These are phyloP conservation scores for Pluteus cervinus DNA, from an alignment of 768 basidiomycete species.

Conservation along the genomic window DNA sequence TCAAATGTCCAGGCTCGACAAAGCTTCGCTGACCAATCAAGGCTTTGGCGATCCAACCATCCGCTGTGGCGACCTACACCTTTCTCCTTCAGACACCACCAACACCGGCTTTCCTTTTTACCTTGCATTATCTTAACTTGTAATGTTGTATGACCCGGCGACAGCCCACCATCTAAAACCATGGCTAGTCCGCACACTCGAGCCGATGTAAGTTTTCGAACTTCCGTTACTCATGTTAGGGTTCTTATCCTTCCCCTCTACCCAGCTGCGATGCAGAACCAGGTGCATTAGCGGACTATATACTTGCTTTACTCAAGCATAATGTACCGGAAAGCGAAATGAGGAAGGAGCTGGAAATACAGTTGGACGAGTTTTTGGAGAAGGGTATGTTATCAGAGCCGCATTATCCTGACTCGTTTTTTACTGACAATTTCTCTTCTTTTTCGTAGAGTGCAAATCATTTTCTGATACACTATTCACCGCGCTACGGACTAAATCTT, in stretches of 20 bases:
- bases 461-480: constrained; percentile 88
- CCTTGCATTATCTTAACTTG: no score
- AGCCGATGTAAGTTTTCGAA: constrained; percentile 68
- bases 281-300: constrained; percentile 87
- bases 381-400: no score
- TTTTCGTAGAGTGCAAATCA: constrained; percentile 47
- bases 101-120: no score
- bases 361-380: constrained; percentile 92
- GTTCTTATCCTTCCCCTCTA: constrained; percentile 10
- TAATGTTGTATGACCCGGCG: constrained; percentile 69
- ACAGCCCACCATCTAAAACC: constrained; percentile 67
- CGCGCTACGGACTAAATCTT: constrained; percentile 80
- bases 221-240: constrained; percentile 10
- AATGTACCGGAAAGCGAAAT: constrained; percentile 80
- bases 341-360: constrained; percentile 65
- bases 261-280: constrained; percentile 94
- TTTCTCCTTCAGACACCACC: no score
- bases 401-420: no score
- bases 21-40: no score
- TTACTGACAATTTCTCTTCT: constrained; percentile 7
- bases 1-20: no score
- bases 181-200: constrained; percentile 85
- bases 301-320: constrained; percentile 88
- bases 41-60: no score
- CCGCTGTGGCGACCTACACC: no score